Evolutionary conservation across 805 yeast species (phyloP), one percentile per base, ranked within the genome.

Genomic region (Yamadazyma laniorum): DNA sequence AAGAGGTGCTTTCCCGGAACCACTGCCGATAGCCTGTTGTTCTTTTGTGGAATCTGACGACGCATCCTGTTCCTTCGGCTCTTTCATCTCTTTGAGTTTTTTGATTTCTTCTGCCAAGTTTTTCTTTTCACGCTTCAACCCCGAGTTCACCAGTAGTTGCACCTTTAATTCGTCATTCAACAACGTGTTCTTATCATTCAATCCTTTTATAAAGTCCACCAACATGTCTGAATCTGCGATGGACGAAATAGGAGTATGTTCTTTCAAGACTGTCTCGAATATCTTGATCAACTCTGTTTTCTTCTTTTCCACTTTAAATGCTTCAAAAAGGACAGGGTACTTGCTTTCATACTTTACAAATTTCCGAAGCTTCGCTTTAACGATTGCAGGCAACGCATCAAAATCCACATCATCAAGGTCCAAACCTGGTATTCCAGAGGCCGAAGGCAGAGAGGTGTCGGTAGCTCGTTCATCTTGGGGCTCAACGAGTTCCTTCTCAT

Each of bases 261-360:
- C 97, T 35, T 76, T 70, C 42, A 91, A 63, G 11, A 84, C 75
- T 39, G 67, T 77, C 53, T 88, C 96, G 49, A 90, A 83, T 0
- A 65, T 52, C 4, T 55, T 66, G 6, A 89, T 73, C 30, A 82
- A 69, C 32, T 75, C 81, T 1, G 73, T 65, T 50, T 81, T 84
- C 34, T 74, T 67, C 63, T 85, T 87, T 57, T 90, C 96, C 1
- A 72, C 65, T 53, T 88, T 85, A 63, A 87, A 93, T 0, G 98
- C 96, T 30, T 83, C 83, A 35, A 89, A 71, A 12, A 91, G 66
- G 29, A 79, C 65, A 0, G 99, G 99, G 55, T 93, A 91, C 58
- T 88, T 89, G 35, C 83, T 84, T 58, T 91, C 98, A 58, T 90
- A 91, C 57, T 88, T 89, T 40, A 74, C 78, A 53, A 85, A 86